phyloP scores from a whole-genome alignment of 163 green algal genomes.

The Chlamydomonas reinhardtii region DNA sequence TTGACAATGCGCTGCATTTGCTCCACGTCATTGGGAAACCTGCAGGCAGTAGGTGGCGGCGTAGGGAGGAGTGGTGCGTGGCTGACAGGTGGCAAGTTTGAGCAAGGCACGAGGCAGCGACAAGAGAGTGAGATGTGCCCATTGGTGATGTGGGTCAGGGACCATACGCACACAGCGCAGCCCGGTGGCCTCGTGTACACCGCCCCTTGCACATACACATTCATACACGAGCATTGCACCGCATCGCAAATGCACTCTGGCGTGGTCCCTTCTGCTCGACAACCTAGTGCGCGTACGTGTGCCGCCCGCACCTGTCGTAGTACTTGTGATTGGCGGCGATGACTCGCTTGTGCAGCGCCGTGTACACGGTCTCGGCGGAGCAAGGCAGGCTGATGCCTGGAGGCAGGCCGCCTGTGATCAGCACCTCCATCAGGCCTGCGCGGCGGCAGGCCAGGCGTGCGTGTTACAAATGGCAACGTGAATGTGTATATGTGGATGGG shows the following conservation, averaged over 20 bases:
- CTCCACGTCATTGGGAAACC: slow-evolving; percentile 88
- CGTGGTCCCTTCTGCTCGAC: too few relatives aligned
- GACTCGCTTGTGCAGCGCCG: slow-evolving; percentile 71
- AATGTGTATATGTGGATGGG: too few relatives aligned
- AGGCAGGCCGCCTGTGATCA: slow-evolving; percentile 93
- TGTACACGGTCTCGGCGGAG: slow-evolving; percentile 84
- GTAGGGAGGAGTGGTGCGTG: neutral
- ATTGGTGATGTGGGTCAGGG: too few relatives aligned
- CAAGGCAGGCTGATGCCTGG: slow-evolving; percentile 77
- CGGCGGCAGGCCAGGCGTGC: neutral
- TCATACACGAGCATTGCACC: too few relatives aligned
- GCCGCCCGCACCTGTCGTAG: slow-evolving; percentile 73
- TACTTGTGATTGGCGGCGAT: slow-evolving; percentile 88
- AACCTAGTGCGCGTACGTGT: neutral
- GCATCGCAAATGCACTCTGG: too few relatives aligned
- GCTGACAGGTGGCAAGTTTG: neutral
- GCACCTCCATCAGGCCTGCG: slow-evolving; percentile 79
- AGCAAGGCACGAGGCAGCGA: too few relatives aligned
- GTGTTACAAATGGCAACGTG: neutral
- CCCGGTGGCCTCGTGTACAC: too few relatives aligned
- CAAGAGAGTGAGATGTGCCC: too few relatives aligned
- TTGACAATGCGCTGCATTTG: slow-evolving; percentile 81
- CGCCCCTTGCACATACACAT: too few relatives aligned
- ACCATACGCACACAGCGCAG: too few relatives aligned
- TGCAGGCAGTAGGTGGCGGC: neutral